Conservation (phyloP, 129 eudicot species). For the Flaveria bidentis region DNA sequence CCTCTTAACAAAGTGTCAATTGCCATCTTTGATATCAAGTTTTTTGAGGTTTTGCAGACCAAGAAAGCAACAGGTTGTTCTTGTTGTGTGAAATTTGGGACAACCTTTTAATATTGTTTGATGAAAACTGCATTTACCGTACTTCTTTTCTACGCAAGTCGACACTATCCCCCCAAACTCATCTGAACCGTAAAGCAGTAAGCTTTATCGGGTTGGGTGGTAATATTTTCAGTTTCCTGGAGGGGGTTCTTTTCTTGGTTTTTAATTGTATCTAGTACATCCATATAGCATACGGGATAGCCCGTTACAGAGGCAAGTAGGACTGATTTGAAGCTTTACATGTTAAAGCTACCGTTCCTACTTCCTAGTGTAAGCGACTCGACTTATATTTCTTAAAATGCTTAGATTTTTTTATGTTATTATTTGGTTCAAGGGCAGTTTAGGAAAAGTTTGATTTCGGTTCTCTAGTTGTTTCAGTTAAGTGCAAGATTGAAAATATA, state of each 20-base stretch:
- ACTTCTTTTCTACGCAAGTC: no score
- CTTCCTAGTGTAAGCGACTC: no score
- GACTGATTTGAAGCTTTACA: neutral
- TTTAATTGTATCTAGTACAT: neutral
- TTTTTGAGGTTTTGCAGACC: slow-evolving; percentile 13
- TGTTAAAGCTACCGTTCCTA: no score
- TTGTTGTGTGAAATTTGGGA: neutral
- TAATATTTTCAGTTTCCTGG: neutral
- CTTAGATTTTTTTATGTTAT: no score
- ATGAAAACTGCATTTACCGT: neutral
- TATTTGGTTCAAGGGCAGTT: no score
- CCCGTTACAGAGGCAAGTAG: neutral
- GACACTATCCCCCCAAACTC: neutral
- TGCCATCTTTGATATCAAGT: neutral
- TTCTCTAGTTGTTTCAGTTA: no score
- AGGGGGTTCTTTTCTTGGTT: neutral
- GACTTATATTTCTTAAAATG: no score
- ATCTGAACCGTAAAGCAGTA: neutral
- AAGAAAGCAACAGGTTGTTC: neutral
- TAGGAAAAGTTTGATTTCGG: no score
- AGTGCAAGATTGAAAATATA: no score
- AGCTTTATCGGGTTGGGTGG: neutral
- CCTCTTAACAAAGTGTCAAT: neutral
- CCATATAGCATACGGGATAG: neutral
- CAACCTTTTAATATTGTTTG: neutral